Conservation (phyloP, 2,329 filamentous ascomycete genomes). For the Huntiella moniliformis region DNA sequence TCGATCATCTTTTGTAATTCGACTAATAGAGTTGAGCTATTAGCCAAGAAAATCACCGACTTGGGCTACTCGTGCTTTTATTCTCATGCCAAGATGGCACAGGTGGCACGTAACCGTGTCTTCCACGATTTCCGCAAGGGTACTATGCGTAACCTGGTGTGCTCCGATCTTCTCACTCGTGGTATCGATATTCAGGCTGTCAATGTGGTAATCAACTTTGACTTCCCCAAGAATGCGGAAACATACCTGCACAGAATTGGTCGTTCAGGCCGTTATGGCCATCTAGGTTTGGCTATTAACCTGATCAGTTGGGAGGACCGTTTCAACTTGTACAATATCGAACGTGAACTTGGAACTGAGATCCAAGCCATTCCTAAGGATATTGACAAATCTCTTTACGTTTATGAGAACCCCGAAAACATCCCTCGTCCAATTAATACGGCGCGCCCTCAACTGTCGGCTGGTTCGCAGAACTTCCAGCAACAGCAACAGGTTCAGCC, state of each 20-base stretch:
- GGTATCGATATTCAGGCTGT: conserved; percentile 99
- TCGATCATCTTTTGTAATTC: conserved; percentile 99
- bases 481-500: conserved; percentile 6
- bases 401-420: conserved; percentile 88
- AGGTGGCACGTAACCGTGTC: conserved; percentile 89
- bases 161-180: conserved; percentile 89
- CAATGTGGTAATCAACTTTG: conserved; percentile 99
- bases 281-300: conserved; percentile 94
- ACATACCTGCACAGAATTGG: conserved; percentile 97
- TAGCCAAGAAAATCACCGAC: conserved; percentile 98
- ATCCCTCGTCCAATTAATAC: conserved; percentile 66
- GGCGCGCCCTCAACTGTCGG: conserved; percentile 14
- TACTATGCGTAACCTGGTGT: conserved; percentile 93
- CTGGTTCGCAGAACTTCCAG: conserved; percentile 7
- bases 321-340: conserved; percentile 97
- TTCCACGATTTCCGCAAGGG: conserved; percentile 99
- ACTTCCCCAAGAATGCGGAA: conserved; percentile 98
- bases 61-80: conserved; percentile 99
- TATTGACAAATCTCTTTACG: conserved; percentile 96
- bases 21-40: conserved; percentile 88
- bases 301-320: conserved; percentile 99
- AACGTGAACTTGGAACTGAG: conserved; percentile 90
- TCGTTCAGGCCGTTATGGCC: conserved; percentile 89
- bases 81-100: conserved; percentile 94
- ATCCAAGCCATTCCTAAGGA: conserved; percentile 87